Evolutionary conservation across 768 basidiomycete genomes (phyloP).

Genomic region (Tulasnella sp.): DNA sequence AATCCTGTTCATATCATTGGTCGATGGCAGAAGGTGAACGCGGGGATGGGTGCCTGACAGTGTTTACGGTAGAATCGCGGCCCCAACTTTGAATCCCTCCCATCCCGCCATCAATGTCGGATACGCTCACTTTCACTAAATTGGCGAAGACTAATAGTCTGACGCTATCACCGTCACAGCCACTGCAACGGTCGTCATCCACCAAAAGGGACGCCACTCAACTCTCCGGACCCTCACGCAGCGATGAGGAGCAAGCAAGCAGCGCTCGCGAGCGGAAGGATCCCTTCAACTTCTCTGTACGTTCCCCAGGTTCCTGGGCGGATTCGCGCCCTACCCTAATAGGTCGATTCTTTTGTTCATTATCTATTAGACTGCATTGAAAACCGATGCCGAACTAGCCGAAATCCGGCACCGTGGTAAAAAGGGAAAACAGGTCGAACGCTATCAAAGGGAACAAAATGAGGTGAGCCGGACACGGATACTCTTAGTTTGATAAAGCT

Average conservation of each 20-base stretch:
- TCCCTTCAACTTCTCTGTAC: background rate
- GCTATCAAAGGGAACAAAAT: constrained; percentile 64
- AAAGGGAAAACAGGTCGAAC: constrained; percentile 51
- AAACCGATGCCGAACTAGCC: constrained; percentile 52
- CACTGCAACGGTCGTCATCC: background rate
- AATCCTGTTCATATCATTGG: too few relatives aligned
- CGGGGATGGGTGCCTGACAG: too few relatives aligned
- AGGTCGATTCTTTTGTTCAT: background rate
- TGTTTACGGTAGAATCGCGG: too few relatives aligned
- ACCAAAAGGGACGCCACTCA: background rate
- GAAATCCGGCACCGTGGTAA: constrained; percentile 46
- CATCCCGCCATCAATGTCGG: too few relatives aligned
- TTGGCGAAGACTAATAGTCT: background rate
- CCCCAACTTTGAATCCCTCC: too few relatives aligned
- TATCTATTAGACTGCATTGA: constrained; percentile 36
- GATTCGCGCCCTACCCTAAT: background rate
- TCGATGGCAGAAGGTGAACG: too few relatives aligned
- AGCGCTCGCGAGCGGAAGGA: background rate
- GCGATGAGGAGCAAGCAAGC: background rate
- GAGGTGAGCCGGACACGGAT: constrained; percentile 39
- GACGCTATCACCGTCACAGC: background rate
- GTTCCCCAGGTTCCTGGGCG: background rate
- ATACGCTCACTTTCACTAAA: background rate
- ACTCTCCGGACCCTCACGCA: background rate
- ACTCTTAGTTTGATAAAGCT: too few relatives aligned